Evolutionary conservation across 768 basidiomycete species (phyloP), one percentile per base, ranked within the genome.

Genomic region (Leucocoprinus sp.): DNA sequence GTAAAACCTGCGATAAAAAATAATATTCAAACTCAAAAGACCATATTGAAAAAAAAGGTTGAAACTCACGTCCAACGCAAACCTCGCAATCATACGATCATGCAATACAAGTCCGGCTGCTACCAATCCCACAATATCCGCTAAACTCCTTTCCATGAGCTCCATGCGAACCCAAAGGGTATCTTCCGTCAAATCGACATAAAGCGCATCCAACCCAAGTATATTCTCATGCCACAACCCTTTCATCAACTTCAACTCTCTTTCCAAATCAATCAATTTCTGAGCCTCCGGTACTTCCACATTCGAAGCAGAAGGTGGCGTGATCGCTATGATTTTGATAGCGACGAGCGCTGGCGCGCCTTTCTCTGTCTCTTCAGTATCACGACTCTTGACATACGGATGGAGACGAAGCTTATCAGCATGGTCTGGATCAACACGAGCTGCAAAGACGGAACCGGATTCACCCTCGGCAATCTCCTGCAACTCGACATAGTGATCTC

Each of bases 141-240:
- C 89, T 53, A 92, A 65, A 57, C 86, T 89, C 51, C 87, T 72
- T 55, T 89, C 86, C 88, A 92, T 89, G 24, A 91, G 74, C 60
- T 90, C 87, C 89, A 92, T 92, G 51, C 82, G 68, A 39, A 92
- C 82, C 89, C 89, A 92, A 28, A 92, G 61, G 48, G 79, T 74
- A 51, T 78, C 76, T 47, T 80, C 80, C 27, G 68, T 66, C 3
- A 81, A 57, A 54, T 82, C 77, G 22, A 86, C 79, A 60, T 86
- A 87, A 18, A 87, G 61, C 35, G 71, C 76, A 55, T 87, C 84
- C 66, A 85, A 74, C 2, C 70, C 61, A 15, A 91, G 64, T 5
- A 90, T 55, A 60, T 87, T 75, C 49, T 74, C 70, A 52, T 87
- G 78, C 45, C 69, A 60, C 41, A 84, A 39, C 12, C 72, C 68